Evolutionary conservation across 805 yeast species (phyloP), one percentile per base, ranked within the genome.

Genomic region (Nematodospora valgi): DNA sequence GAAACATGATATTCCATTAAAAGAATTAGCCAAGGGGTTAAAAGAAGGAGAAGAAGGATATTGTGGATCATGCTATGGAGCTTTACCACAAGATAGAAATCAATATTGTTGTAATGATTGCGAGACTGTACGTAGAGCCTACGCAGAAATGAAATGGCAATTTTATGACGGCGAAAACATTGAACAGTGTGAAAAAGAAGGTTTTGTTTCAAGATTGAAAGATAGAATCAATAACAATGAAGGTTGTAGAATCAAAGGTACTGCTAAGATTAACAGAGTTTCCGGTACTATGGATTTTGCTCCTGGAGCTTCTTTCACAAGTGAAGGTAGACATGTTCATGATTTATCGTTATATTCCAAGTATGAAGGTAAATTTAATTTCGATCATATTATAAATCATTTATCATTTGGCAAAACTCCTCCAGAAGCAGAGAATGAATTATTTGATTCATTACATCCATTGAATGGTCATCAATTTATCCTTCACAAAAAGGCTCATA

Each of bases 261-360:
- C 74, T 15, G 82, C 94, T 5, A 67, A 76, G 47, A 77, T 93
- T 52, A 86, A 86, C 59, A 78, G 95, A 62, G 83, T 93, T 28
- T 80, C 83, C 15, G 98, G 98, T 31, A 84, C 86, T 51, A 63
- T 93, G 44, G 98, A 93, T 64, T 88, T 93, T 70, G 96, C 97
- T 1, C 98, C 98, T 4, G 98, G 98, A 26, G 78, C 83, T 17
- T 79, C 94, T 2, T 71, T 69, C 49, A 74, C 80, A 25, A 58
- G 62, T 38, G 59, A 63, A 7, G 78, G 76, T 12, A 71, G 72
- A 33, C 98, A 93, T 57, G 70, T 76, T 40, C 98, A 93, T 63
- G 98, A 93, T 54, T 59, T 84, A 36, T 82, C 95, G 6, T 68
- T 86, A 35, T 93, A 75, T 61, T 63, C 65, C 20, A 68, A 76